Conservation (phyloP, 2,329 filamentous ascomycete species). For the Beauveria medogensis region DNA sequence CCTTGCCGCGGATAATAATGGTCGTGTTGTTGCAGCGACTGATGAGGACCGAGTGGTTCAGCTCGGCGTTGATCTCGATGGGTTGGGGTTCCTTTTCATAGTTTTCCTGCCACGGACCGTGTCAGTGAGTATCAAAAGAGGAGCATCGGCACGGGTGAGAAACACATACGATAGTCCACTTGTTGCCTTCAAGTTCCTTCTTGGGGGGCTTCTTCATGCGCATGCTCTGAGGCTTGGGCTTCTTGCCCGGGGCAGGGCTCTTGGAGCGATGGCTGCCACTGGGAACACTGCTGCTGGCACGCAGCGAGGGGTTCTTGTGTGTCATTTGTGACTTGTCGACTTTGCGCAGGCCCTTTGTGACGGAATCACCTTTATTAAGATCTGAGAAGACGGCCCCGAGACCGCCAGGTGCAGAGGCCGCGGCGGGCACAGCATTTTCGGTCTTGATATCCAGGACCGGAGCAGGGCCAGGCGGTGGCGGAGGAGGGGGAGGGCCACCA, state of each 20-base stretch:
- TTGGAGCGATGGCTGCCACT: constrained; percentile 56
- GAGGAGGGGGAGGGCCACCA: constrained; percentile 49
- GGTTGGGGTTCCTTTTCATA: constrained; percentile 68
- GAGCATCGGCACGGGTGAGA: neutral
- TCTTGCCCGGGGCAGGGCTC: constrained; percentile 81
- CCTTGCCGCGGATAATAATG: constrained; percentile 83
- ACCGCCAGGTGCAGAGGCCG: constrained; percentile 44
- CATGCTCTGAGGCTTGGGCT: constrained; percentile 80
- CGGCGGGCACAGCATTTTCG: constrained; percentile 19
- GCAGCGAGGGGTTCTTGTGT: constrained; percentile 89
- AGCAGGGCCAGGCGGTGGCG: constrained; percentile 59
- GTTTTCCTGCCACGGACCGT: constrained; percentile 57
- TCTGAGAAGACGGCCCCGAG: constrained; percentile 86
- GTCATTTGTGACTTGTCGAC: constrained; percentile 96
- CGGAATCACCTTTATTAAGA: constrained; percentile 79
- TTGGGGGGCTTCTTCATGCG: constrained; percentile 72
- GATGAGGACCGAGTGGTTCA: constrained; percentile 86
- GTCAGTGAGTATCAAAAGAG: constrained; percentile 12
- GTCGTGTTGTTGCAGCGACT: constrained; percentile 87
- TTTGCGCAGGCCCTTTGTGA: constrained; percentile 84
- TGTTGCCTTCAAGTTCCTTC: constrained; percentile 77
- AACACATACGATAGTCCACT: constrained; percentile 74
- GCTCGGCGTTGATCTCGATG: constrained; percentile 71
- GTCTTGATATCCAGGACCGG: constrained; percentile 55
- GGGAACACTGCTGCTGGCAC: constrained; percentile 63